phyloP scores from a whole-genome alignment of 1,284 basidiomycete genomes.

The Cutaneotrichosporon mucoides region DNA sequence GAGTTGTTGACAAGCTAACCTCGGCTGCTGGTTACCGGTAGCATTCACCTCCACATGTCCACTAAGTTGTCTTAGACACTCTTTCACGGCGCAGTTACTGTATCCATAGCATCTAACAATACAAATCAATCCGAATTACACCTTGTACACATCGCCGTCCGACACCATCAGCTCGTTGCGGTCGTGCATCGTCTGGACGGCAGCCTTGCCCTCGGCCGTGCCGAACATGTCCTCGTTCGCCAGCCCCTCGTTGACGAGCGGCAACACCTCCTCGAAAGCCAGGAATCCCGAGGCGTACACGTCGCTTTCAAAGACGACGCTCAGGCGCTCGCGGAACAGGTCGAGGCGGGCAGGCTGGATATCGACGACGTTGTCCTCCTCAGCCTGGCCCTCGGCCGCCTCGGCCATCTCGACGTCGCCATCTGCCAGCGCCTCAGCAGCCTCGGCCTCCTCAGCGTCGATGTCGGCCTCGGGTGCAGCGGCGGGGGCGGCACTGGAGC shows the following conservation, averaged over 20 bases:
- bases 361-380: constrained; percentile 18
- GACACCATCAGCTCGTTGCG: constrained; percentile 83
- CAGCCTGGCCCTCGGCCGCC: constrained; percentile 51
- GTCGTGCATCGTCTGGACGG: constrained; percentile 73
- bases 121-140: constrained; percentile 21
- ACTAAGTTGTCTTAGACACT: no score
- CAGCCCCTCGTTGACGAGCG: constrained; percentile 74
- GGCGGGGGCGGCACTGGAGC: constrained; percentile 2
- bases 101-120: no score
- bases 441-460: no score
- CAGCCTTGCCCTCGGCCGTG: constrained; percentile 69
- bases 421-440: no score
- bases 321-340: constrained; percentile 71
- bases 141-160: constrained; percentile 62
- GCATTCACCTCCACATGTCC: no score
- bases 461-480: constrained; percentile 15
- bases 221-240: constrained; percentile 67
- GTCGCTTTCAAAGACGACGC: constrained; percentile 63
- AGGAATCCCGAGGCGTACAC: constrained; percentile 72
- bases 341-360: constrained; percentile 52
- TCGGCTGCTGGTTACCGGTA: no score
- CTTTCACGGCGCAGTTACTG: no score
- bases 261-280: constrained; percentile 65
- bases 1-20: no score
- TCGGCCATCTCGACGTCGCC: constrained; percentile 35